A percentile compares a stretch with the other conserved stretches of the same genome.
phyloP scores from a whole-genome alignment of 371 early-diverging fungal species.

The Apophysomyces elegans region DNA sequence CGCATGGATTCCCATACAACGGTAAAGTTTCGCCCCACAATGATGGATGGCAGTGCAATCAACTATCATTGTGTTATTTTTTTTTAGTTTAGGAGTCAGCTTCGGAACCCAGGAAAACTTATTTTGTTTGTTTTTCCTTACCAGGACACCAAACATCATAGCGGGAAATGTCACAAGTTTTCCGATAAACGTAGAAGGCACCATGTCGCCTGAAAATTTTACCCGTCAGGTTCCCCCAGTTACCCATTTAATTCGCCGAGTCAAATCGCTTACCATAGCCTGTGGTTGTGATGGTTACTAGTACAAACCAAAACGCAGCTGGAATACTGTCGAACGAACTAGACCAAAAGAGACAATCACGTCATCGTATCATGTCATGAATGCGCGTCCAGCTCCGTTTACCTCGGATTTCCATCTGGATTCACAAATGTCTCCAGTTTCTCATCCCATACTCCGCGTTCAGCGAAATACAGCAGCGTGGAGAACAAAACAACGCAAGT shows the following conservation, averaged over 20 bases:
- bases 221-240: not conserved
- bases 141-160: conserved; percentile 85
- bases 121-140: conserved; percentile 22
- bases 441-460: conserved; percentile 83
- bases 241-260: no score
- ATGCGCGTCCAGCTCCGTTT: conserved; percentile 4
- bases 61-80: conserved; percentile 35
- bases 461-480: conserved; percentile 84
- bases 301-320: conserved; percentile 81
- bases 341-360: conserved; percentile 11
- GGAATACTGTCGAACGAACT: conserved; percentile 84
- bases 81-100: not conserved
- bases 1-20: conserved; percentile 85
- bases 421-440: conserved; percentile 73
- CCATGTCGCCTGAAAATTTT: conserved; percentile 65
- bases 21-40: conserved; percentile 87
- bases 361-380: not conserved
- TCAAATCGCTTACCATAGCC: conserved; percentile 66
- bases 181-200: conserved; percentile 83
- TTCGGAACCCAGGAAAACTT: no score
- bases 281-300: conserved; percentile 87
- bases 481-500: conserved; percentile 78
- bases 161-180: conserved; percentile 84
- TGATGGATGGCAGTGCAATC: conserved; percentile 88
- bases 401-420: conserved; percentile 64